phyloP scores from a whole-genome alignment of 2,329 filamentous ascomycete species.

The Aspergillus neoniger region DNA sequence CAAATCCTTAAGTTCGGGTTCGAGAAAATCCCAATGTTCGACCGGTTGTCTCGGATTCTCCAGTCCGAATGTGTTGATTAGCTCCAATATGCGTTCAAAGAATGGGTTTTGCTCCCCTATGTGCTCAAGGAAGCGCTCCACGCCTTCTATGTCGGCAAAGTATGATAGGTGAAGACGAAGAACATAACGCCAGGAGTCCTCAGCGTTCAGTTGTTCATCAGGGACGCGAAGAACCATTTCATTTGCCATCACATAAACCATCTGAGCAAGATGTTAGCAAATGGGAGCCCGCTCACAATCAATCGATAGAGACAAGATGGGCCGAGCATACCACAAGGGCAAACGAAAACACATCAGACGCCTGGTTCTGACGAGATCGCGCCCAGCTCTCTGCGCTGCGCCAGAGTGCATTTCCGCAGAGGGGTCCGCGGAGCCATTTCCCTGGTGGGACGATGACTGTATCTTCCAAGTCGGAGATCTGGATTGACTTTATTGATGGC shows the following conservation, averaged over 20 bases:
- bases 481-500: constrained; percentile 23
- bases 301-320: too few relatives aligned
- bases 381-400: constrained; percentile 40
- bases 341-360: constrained; percentile 42
- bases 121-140: constrained; percentile 44
- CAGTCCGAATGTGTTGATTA: constrained; percentile 42
- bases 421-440: constrained; percentile 25
- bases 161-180: constrained; percentile 47
- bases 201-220: constrained; percentile 22
- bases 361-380: constrained; percentile 29
- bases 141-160: constrained; percentile 39
- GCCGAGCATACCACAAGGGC: constrained; percentile 27
- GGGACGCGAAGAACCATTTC: constrained; percentile 31
- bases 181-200: constrained; percentile 28
- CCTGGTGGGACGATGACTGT: constrained; percentile 28
- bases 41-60: constrained; percentile 47
- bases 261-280: constrained; percentile 17
- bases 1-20: constrained; percentile 36
- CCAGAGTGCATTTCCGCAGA: constrained; percentile 38
- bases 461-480: constrained; percentile 37
- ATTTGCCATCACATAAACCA: constrained; percentile 33
- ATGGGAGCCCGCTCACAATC: not conserved
- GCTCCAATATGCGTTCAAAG: constrained; percentile 39
- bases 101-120: constrained; percentile 45
- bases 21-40: constrained; percentile 41